Evolutionary conservation across 192 early-diverging fungal species (phyloP), one percentile per base, ranked within the genome.

Genomic region (Backusella mclennaniae): DNA sequence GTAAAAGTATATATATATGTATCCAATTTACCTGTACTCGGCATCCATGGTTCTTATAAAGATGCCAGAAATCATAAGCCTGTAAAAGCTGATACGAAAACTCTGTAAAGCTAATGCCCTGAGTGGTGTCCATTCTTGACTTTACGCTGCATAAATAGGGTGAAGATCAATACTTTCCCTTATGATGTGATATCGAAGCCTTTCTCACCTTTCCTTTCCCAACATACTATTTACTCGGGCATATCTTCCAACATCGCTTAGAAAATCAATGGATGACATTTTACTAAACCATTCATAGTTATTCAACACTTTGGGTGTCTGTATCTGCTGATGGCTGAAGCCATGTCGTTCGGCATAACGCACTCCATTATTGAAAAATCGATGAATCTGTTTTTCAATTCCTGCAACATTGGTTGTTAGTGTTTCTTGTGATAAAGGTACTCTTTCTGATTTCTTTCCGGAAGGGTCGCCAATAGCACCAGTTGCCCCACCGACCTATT

Each of bases 51-150:
- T 88, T 69, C 49, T 87, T 83, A 76, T 92, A 91, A 35, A 99
- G 83, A 73, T 97, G 82, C 87, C 90, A 96, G 79, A 95, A 99
- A 76, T 99, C 97, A 80, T 96, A 96, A 1, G 93, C 96, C 78
- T 99, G 97, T 9, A 99, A 84, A 35, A 99, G 83, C 82, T 99
- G 97, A 85, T 99, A 99, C 6, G 96, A 90, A 66, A 99, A 99
- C 76, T 99, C 97, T 19, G 96, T 96, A 74, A 97, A 99, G 82
- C 92, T 94, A 80, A 99, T 96, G 2, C 97, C 97, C 53, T 94
- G 91, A 3, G 87, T 86, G 31, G 88, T 91, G 15, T 92, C 86
- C 72, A 98, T 74, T 6, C 97, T 88, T 12, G 89, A 88, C 74
- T 92, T 90, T 35, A 98, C 97, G 80, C 95, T 92, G 42, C 42